A percentile compares a stretch with the other conserved stretches of the same genome.
Conservation (phyloP, 1,284 basidiomycete genomes). For the Phaffia rhodozyma region DNA sequence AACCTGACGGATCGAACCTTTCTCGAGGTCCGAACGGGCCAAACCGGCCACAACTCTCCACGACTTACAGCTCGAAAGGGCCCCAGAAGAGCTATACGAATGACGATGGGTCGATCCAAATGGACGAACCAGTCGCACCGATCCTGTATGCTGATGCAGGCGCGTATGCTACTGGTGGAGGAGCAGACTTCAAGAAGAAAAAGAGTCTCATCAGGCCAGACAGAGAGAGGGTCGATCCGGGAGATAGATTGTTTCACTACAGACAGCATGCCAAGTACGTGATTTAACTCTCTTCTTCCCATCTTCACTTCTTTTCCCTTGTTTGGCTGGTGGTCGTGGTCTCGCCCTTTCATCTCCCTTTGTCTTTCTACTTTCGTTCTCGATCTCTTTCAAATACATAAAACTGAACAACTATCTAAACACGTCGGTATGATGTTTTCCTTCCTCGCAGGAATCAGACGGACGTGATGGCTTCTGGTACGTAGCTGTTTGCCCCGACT, state of each 20-base stretch:
- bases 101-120: not conserved
- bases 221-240: slow-evolving; percentile 90
- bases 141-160: not conserved
- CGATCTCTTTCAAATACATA: not conserved
- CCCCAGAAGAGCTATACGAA: not conserved
- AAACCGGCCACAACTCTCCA: not conserved
- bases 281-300: slow-evolving; percentile 51
- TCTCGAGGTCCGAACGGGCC: too few species aligned
- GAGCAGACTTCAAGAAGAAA: slow-evolving; percentile 45
- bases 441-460: too few species aligned
- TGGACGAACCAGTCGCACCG: not conserved
- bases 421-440: slow-evolving; percentile 2
- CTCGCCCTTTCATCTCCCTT: not conserved
- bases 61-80: not conserved
- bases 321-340: slow-evolving; percentile 25
- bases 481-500: too few species aligned
- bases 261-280: slow-evolving; percentile 56
- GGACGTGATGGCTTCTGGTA: too few species aligned
- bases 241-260: slow-evolving; percentile 92
- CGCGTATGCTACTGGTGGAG: not conserved
- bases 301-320: slow-evolving; percentile 21
- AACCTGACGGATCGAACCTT: not conserved
- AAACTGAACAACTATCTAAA: not conserved
- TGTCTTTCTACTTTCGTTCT: too few species aligned
- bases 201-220: slow-evolving; percentile 90